Evolutionary conservation across 208 protist species (phyloP), one percentile per base, ranked within the genome.

Genomic region (Strigomonas galati): DNA sequence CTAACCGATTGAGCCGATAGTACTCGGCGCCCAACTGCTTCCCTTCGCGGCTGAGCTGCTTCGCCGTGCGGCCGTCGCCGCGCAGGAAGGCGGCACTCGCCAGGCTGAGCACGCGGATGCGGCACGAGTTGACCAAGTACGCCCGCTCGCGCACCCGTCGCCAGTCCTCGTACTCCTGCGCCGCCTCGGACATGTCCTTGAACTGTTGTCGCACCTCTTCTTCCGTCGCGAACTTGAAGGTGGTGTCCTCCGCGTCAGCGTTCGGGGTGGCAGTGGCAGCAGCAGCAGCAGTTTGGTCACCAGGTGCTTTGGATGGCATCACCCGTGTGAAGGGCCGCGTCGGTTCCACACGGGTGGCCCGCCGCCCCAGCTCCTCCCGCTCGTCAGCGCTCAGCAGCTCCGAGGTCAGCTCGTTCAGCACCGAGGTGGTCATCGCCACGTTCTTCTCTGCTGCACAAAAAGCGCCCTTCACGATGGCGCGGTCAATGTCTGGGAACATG

Each of bases 1-100:
- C 86, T 26, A 95, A 58, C 0, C 79, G 82, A 54, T 95, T 95
- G n/a, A 95, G 69, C 0, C 76, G 79, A 15, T 65, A 56, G 71
- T 95, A 95, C 76, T 92, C 81, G 12, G 57, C 58, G 24, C 69
- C 84, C 26, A 95, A 79, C 57, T 77, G 69, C 27, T 67, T 71
- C 7, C 75, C 89, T 37, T 92, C 73, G 17, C 63, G 56, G 54
- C 79, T 92, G 0, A 92, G 72, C n/a, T 68, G 27, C 65, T 81
- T 84, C 28, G 79, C 86, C 17, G 74, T 78, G 23, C 65, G 62
- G 49, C 80, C 77, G 48, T 92, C 83, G 12, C 76, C 72, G 24
- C 71, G 63, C 10, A 73, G 31, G 59, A 87, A 95, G 1, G 89
- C 89, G 4, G 75, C 78, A 2, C 74, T 64, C 19, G 89, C 89